Evolutionary conservation across 75 land plant genomes (phyloP).

Genomic region (Larix kaempferi): DNA sequence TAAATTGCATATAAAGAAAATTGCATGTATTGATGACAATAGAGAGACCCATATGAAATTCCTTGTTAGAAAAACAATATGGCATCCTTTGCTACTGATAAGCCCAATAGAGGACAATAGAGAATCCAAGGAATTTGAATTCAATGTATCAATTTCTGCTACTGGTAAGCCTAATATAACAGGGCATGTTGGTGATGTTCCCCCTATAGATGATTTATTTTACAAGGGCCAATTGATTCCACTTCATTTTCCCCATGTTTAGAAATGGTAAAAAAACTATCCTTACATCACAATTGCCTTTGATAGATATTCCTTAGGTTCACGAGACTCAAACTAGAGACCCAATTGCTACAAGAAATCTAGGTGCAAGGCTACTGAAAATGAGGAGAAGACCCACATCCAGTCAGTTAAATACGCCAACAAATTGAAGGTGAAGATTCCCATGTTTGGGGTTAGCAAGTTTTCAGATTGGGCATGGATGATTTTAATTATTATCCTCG

Average conservation of each 20-base stretch:
- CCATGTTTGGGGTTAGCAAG: slow-evolving; percentile 3
- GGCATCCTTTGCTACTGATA: too few relatives aligned
- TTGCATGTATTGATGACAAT: too few relatives aligned
- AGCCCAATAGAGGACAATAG: background rate
- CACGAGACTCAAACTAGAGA: background rate
- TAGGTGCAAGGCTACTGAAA: background rate
- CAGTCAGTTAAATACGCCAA: slow-evolving; percentile 5
- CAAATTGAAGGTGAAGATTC: slow-evolving; percentile 9
- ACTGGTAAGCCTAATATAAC: background rate
- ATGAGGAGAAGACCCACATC: background rate
- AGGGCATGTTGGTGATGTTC: background rate
- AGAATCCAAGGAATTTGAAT: background rate
- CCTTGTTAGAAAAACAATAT: too few relatives aligned
- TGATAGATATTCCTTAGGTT: background rate
- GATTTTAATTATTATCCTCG: background rate
- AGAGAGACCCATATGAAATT: too few relatives aligned
- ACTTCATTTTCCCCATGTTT: slow-evolving; percentile 64
- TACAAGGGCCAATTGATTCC: slow-evolving; percentile 73
- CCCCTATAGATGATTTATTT: slow-evolving; percentile 75
- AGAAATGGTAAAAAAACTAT: slow-evolving; percentile 55
- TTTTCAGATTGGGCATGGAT: slow-evolving; percentile 6
- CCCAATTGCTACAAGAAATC: background rate
- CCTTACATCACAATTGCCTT: background rate
- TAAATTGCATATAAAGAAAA: too few relatives aligned
- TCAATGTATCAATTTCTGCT: slow-evolving; percentile 3